Percentiles rank a stretch among this genome's conserved stretches.
phyloP scores from a whole-genome alignment of 2,329 filamentous ascomycete genomes.

The Pseudopyrenochaeta lycopersici region DNA sequence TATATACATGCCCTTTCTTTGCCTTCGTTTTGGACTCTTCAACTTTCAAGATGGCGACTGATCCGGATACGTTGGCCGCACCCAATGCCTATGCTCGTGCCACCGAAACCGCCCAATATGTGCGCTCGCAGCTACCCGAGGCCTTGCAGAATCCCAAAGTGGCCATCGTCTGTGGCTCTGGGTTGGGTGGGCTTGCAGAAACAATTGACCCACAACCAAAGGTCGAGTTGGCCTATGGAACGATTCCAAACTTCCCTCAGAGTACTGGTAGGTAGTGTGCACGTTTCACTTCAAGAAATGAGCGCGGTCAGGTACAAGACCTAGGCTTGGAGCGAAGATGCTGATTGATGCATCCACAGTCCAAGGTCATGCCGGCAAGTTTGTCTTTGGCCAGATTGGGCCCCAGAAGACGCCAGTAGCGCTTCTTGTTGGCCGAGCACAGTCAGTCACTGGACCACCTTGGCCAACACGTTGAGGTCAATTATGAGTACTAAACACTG shows the following conservation, averaged over 20 bases:
- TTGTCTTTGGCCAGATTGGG: conserved; percentile 70
- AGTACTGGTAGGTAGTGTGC: conserved; percentile 62
- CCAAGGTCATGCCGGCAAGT: conserved; percentile 68
- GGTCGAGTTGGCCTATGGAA: conserved; percentile 65
- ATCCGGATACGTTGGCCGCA: conserved; percentile 35
- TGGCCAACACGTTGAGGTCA: background rate
- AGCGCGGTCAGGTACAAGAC: too few species aligned
- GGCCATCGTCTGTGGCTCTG: conserved; percentile 72
- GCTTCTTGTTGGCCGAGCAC: conserved; percentile 70
- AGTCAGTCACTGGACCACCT: conserved; percentile 58
- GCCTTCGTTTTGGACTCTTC: background rate
- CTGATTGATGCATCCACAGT: conserved; percentile 49
- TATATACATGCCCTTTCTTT: background rate
- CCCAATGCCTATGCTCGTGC: conserved; percentile 54
- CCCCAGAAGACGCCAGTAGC: conserved; percentile 64
- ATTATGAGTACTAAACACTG: conserved; percentile 13
- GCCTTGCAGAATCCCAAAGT: conserved; percentile 63
- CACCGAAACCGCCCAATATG: conserved; percentile 60
- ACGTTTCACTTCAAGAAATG: too few species aligned
- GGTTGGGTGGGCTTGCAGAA: conserved; percentile 68
- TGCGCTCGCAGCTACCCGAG: conserved; percentile 60
- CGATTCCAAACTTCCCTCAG: conserved; percentile 69
- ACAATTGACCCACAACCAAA: conserved; percentile 61
- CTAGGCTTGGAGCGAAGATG: background rate
- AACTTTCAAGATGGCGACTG: conserved; percentile 22